Evolutionary conservation across 768 basidiomycete species (phyloP).

Genomic region (Leccinum boreale): DNA sequence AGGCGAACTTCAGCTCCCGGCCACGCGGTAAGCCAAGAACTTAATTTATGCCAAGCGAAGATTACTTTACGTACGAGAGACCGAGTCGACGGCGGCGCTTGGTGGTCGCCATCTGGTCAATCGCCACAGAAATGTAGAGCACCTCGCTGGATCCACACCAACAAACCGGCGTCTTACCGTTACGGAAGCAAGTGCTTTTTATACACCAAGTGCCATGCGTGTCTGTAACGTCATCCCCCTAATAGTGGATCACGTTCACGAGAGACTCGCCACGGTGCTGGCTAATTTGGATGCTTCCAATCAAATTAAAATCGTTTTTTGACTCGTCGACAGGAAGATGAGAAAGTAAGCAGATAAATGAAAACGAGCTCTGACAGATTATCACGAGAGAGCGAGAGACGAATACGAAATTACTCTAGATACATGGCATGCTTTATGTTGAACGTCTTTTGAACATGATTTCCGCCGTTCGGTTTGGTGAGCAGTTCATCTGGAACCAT

Average conservation of each 20-base stretch:
- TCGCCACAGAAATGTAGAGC: conserved; percentile 3
- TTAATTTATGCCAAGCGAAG: neutral
- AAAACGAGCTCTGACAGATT: conserved; percentile 6
- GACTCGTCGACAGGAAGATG: neutral
- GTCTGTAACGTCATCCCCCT: neutral
- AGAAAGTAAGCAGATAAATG: conserved; percentile 3
- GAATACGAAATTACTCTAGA: conserved; percentile 11
- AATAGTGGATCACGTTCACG: neutral
- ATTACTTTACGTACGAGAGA: conserved; percentile 1
- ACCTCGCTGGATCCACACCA: conserved; percentile 4
- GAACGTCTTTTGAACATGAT: conserved; percentile 36
- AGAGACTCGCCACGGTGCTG: neutral
- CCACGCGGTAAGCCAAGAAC: neutral
- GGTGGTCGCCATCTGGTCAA: neutral
- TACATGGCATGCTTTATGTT: conserved; percentile 8
- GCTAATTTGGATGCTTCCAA: conserved; percentile 13
- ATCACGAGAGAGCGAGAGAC: conserved; percentile 6
- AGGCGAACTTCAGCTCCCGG: neutral
- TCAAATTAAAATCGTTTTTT: conserved; percentile 1
- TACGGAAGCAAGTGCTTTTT: neutral
- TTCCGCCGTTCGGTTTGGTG: conserved; percentile 35
- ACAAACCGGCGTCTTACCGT: neutral
- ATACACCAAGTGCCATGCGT: neutral
- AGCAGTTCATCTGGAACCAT: conserved; percentile 34
- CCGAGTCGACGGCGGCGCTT: neutral